Evolutionary conservation across 306 rosid genomes (phyloP), one percentile per base, ranked within the genome.

Genomic region (Hippophae rhamnoides): DNA sequence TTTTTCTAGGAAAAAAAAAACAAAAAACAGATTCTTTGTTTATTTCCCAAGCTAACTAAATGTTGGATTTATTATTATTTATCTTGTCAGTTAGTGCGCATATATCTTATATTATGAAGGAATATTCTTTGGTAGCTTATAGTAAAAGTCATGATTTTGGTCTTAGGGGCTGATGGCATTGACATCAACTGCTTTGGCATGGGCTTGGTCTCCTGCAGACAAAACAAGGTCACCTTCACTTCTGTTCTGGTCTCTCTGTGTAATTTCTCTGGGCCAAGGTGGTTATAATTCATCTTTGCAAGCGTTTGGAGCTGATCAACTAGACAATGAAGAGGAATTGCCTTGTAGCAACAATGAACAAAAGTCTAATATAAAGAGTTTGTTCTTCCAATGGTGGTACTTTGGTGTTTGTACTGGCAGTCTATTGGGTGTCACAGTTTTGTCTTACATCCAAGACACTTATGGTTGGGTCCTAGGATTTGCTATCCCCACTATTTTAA

Each of bases 391-490:
- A 9, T 85, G 90, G 82, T 88, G 96, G 99, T 92, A 92, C 66
- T 83, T 92, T 62, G 99, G 95, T 3, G 70, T 92, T 14, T 92
- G 99, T 50, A 73, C 74, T 63, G 99, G 99, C 61, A 81, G 93
- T 71, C 73, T 92, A 12, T 56, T 85, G 77, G 96, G 99, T 6
- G 87, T 92, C 52, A 85, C 94, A 5, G 61, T 88, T 47, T 85
- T 85, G 99, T 92, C 96, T 47, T 92, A 92, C 70, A 82, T 92
- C 51, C 99, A 92, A 72, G 99, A 92, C 26, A 88, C 86, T 7
- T 80, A 80, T 49, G 96, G 99, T 7, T 88, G 99, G 99, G 89
- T 92, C 5, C 43, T 84, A 27, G 99, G 96, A 3, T 88, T 92
- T 57, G 85, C 95, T 13, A 85, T 92, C 63, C 99, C 96, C 48